Conservation (phyloP, 495 filamentous ascomycete genomes). For the Penicilliopsis zonata region DNA sequence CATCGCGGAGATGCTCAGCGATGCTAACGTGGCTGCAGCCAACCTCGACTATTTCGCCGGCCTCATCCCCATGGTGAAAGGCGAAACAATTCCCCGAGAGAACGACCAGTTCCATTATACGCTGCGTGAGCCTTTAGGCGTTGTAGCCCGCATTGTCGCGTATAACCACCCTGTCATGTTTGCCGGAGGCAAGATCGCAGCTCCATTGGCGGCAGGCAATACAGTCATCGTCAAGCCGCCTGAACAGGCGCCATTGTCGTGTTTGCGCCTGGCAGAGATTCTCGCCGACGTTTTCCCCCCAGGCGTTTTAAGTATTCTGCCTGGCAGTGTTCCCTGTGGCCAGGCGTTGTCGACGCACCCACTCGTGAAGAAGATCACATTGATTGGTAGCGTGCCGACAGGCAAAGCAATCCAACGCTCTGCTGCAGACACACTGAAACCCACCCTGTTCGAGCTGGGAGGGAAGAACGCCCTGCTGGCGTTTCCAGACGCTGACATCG, state of each 20-base stretch:
- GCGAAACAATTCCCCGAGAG: slow-evolving; percentile 5
- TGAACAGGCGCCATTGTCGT: slow-evolving; percentile 1
- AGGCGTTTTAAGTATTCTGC: slow-evolving; percentile 7
- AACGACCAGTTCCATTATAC: slow-evolving; percentile 7
- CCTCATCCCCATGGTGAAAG: slow-evolving; percentile 8
- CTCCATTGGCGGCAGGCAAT: slow-evolving; percentile 7
- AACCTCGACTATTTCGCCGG: slow-evolving; percentile 9
- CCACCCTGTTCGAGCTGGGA: slow-evolving; percentile 80
- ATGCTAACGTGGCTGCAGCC: slow-evolving; percentile 6
- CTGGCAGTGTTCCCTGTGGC: background rate
- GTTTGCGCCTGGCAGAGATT: slow-evolving; percentile 1
- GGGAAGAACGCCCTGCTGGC: slow-evolving; percentile 93
- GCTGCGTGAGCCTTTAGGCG: slow-evolving; percentile 2
- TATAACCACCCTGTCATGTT: slow-evolving; percentile 10
- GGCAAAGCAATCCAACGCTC: background rate
- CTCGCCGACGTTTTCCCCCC: slow-evolving; percentile 1
- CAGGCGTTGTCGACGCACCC: slow-evolving; percentile 3
- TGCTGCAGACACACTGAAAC: slow-evolving; percentile 25
- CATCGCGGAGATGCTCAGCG: slow-evolving; percentile 7
- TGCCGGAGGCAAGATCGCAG: slow-evolving; percentile 7
- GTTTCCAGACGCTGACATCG: slow-evolving; percentile 67
- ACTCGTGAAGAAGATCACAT: slow-evolving; percentile 3
- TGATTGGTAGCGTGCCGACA: background rate
- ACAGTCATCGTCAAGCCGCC: slow-evolving; percentile 2
- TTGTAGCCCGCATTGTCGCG: slow-evolving; percentile 7